Conservation (phyloP, 768 basidiomycete genomes). For the Amanita rubescens region DNA sequence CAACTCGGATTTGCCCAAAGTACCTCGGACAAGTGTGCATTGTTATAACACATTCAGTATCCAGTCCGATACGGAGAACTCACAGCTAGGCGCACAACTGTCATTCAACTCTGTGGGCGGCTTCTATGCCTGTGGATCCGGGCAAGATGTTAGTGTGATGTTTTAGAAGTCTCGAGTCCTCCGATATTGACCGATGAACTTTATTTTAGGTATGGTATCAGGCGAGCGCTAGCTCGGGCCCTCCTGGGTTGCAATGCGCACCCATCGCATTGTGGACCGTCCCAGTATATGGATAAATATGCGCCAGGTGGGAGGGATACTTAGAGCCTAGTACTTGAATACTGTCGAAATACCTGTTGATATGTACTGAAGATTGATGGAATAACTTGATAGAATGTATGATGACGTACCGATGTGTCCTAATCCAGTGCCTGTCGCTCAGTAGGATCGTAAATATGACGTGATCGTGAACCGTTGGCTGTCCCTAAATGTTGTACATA, state of each 20-base stretch:
- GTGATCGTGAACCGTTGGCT: no score
- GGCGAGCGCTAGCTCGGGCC: constrained; percentile 1
- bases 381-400: no score
- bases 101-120: constrained; percentile 21
- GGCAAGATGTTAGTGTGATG: constrained; percentile 18
- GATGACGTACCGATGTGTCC: no score
- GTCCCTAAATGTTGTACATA: no score
- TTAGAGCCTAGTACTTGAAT: no score
- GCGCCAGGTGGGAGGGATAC: no score
- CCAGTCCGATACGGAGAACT: constrained; percentile 21
- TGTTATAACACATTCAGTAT: constrained; percentile 20
- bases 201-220: constrained; percentile 8
- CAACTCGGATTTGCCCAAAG: constrained; percentile 20
- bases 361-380: no score
- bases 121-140: constrained; percentile 23
- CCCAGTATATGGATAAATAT: neutral
- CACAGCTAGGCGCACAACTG: constrained; percentile 22
- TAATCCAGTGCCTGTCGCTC: no score
- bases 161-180: neutral
- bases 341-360: no score
- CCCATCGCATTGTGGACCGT: constrained; percentile 7
- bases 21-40: constrained; percentile 26
- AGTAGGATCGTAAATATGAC: no score
- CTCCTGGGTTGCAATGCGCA: neutral
- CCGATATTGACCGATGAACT: neutral